A percentile compares a stretch with the other conserved stretches of the same genome.
These are phyloP conservation scores for Geotrichum cucujoidarum DNA, from an alignment of 1,139 yeast genomes.

Conservation along the genomic window DNA sequence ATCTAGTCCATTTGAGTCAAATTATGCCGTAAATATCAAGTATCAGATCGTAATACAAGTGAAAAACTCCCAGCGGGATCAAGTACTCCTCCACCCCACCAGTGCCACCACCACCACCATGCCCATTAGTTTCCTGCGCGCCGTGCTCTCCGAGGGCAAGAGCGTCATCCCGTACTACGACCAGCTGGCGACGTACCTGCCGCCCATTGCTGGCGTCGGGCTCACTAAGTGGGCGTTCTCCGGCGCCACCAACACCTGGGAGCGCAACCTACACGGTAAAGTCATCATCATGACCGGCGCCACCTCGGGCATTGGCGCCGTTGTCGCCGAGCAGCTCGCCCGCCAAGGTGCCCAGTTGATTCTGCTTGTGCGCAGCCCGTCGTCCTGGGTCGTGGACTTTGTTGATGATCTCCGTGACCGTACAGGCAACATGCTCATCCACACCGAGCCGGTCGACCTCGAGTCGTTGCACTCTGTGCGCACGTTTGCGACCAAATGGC, in stretches of 20 bases:
- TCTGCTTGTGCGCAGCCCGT: conserved; percentile 50
- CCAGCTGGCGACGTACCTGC: conserved; percentile 50
- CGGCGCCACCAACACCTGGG: conserved; percentile 83
- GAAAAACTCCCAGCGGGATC: too few species aligned
- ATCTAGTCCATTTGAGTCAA: too few species aligned
- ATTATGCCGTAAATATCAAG: too few species aligned
- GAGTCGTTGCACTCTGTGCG: conserved; percentile 71
- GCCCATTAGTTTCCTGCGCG: conserved; percentile 78
- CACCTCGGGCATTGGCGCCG: conserved; percentile 85
- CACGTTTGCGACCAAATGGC: conserved; percentile 89
- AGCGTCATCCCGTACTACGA: conserved; percentile 69
- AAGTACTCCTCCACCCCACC: too few species aligned
- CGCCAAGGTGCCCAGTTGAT: conserved; percentile 80
- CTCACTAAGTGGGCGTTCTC: conserved; percentile 65
- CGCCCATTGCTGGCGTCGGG: conserved; percentile 45
- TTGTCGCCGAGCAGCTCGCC: conserved; percentile 70
- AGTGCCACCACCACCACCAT: conserved; percentile 38
- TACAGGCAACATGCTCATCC: conserved; percentile 68
- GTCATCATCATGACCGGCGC: conserved; percentile 85
- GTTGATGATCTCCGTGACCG: conserved; percentile 68
- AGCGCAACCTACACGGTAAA: conserved; percentile 83
- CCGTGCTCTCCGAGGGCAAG: conserved; percentile 65
- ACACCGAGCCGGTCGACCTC: conserved; percentile 85
- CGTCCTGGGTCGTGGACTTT: conserved; percentile 78
- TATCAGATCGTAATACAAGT: too few species aligned